phyloP scores from a whole-genome alignment of 148 eudicot genomes.

The Nepenthes gracilis region DNA sequence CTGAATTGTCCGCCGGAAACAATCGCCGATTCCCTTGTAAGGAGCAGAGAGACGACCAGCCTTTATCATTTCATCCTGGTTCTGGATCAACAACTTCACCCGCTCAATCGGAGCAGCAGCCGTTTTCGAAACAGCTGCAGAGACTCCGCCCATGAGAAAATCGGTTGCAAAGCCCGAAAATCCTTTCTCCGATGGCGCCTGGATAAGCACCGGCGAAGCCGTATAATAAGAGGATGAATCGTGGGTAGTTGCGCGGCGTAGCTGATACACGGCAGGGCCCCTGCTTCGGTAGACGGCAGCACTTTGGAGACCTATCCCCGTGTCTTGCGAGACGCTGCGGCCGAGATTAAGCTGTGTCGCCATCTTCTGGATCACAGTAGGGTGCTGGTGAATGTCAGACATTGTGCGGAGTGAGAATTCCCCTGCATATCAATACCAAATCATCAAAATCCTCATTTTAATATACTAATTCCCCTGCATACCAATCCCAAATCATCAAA shows the following conservation, averaged over 20 bases:
- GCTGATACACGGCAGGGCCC: slow-evolving; percentile 16
- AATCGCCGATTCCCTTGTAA: slow-evolving; percentile 78
- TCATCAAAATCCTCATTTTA: too few species aligned
- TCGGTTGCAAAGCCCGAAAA: slow-evolving; percentile 44
- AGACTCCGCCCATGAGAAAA: slow-evolving; percentile 87
- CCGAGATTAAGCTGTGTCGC: slow-evolving; percentile 31
- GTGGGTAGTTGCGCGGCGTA: too few species aligned
- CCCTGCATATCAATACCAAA: too few species aligned
- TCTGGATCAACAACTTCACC: slow-evolving; percentile 80
- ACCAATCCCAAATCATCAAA: too few species aligned
- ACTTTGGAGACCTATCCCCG: slow-evolving; percentile 29
- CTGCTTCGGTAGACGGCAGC: slow-evolving; percentile 27
- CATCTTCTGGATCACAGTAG: slow-evolving; percentile 34
- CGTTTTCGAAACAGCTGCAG: slow-evolving; percentile 80
- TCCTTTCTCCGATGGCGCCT: slow-evolving; percentile 69
- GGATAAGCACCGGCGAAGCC: slow-evolving; percentile 44
- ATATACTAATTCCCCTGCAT: too few species aligned
- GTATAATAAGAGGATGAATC: slow-evolving; percentile 16
- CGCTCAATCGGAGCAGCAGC: slow-evolving; percentile 90
- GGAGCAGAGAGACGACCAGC: slow-evolving; percentile 66
- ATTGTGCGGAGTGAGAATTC: slow-evolving; percentile 7
- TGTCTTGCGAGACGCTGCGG: slow-evolving; percentile 32
- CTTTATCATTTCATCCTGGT: slow-evolving; percentile 81
- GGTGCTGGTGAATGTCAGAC: slow-evolving; percentile 51
- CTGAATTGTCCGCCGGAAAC: slow-evolving; percentile 45